Evolutionary conservation across 2,329 filamentous ascomycete genomes (phyloP), one percentile per base, ranked within the genome.

Genomic region (Fusarium austroafricanum): DNA sequence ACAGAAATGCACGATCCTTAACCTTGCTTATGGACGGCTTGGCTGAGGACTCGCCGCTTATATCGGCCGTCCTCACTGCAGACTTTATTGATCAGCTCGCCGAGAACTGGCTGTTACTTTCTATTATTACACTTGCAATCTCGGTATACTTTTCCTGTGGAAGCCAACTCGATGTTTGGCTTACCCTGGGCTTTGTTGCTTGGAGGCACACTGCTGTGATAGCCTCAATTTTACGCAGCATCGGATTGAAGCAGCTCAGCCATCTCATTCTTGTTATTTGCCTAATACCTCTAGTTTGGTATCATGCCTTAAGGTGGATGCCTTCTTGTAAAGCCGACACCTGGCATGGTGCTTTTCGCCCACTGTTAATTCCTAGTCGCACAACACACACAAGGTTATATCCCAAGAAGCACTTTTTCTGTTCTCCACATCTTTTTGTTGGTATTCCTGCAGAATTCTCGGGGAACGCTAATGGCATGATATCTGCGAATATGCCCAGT

Each of bases 351-450:
- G 47, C 46, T 15, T 58, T 58, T 35, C 58, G 55, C n/a, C 84
- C 87, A 5, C 78, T 88, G 56, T 78, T 94, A 14, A 86, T 93
- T 40, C 89, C 90, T 10, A 88, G 88, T 71, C 82, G 80, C 43
- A 92, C 89, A 15, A 88, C 84, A 3, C 91, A 94, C 75, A 81
- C 85, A 6, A 83, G 91, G 18, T 75, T 90, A n/a, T 89, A 90
- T 58, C 91, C 91, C 0, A 83, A 87, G 73, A 87, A 84, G 60
- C 89, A 93, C 74, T 84, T 84, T 0, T 94, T 94, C 73, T 81
- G 81, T 1, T 92, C 93, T 74, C 89, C 89, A 0, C 93, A 93
- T 75, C 83, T 94, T 2, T 82, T 89, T 44, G 87, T 89, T 26
- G 90, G 91, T 1, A 82, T 92, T 39, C 91, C 90, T 0, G 83